Base-by-base conservation (phyloP, 371 early-diverging fungal genomes). In the Basidiobolus meristosporus region DNA sequence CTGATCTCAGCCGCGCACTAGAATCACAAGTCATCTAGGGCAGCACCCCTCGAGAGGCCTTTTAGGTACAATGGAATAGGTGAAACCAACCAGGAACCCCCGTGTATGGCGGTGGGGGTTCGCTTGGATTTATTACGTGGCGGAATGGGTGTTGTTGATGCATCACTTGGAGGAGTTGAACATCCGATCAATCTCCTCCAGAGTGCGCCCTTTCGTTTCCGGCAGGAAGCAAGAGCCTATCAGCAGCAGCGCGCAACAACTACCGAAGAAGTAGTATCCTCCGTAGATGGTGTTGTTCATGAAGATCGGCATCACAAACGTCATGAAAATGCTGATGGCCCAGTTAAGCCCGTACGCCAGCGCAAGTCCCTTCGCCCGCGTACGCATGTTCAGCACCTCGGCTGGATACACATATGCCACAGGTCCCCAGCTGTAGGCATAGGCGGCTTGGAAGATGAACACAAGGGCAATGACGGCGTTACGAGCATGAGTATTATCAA, bases 341-440 rank as follows among this genome's bases (percentile, higher is more conserved):
- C 90, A 95, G 63, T 89, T 89, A 50, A 84, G 65, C 12, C 85
- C 77, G 21, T 90, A 90, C 10, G 86, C 74, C 17, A 87, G 53
- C 31, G 82, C 82, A 32, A 82, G 67, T 29, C 80, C 92, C 60
- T 85, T 88, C 42, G 84, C 73, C 33, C 80, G 68, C 30, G 77
- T 61, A 28, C 73, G 70, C 48, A 73, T 68, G 6, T 82, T 76
- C 59, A 73, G 81, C 32, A 85, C 76, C 49, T 93, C 95, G 17
- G 89, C 69, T 21, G 89, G 89, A 59, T 86, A 88, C 38, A 82
- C 74, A 92, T 91, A 93, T 15, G 82, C 87, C 30, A 82, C 65
- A 19, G 92, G 88, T 9, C 90, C 91, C 90, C 89, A 90, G 20
- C 85, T 73, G 46, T 69, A 65, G 28, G 89, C 83, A 52, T 84